These are phyloP conservation scores for Coprinellus micaceus DNA, from an alignment of 768 basidiomycete genomes.

Conservation along the genomic window DNA sequence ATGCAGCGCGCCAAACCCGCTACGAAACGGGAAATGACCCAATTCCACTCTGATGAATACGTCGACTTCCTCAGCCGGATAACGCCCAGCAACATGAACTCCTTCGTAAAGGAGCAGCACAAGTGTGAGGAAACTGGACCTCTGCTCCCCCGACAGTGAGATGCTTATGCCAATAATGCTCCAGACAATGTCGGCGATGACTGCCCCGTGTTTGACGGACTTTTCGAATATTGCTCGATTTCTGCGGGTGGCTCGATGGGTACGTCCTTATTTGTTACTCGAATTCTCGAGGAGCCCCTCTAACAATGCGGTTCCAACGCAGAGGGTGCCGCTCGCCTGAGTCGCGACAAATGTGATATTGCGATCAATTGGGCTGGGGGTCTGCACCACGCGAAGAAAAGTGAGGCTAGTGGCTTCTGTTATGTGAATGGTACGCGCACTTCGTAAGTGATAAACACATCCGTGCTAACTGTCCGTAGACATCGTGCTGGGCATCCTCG, in stretches of 20 bases:
- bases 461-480: constrained; percentile 45
- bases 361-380: constrained; percentile 99
- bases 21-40: constrained; percentile 99
- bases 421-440: constrained; percentile 83
- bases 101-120: constrained; percentile 89
- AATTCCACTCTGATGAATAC: constrained; percentile 99
- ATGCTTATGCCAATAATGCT: neutral
- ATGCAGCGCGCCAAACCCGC: constrained; percentile 94
- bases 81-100: constrained; percentile 92
- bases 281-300: constrained; percentile 3
- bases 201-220: constrained; percentile 96
- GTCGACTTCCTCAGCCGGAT: constrained; percentile 95
- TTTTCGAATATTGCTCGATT: constrained; percentile 99
- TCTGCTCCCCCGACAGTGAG: neutral
- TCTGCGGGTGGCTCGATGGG: constrained; percentile 99
- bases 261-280: constrained; percentile 32
- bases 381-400: constrained; percentile 97
- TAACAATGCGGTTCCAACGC: constrained; percentile 10
- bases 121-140: constrained; percentile 62
- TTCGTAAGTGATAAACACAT: neutral
- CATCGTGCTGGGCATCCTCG: constrained; percentile 94
- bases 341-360: constrained; percentile 96
- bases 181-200: constrained; percentile 97
- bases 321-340: constrained; percentile 97
- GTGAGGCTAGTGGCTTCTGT: constrained; percentile 98